These are phyloP conservation scores for Ceratocystis lukuohia DNA, from an alignment of 2,329 filamentous ascomycete species.

Conservation along the genomic window DNA sequence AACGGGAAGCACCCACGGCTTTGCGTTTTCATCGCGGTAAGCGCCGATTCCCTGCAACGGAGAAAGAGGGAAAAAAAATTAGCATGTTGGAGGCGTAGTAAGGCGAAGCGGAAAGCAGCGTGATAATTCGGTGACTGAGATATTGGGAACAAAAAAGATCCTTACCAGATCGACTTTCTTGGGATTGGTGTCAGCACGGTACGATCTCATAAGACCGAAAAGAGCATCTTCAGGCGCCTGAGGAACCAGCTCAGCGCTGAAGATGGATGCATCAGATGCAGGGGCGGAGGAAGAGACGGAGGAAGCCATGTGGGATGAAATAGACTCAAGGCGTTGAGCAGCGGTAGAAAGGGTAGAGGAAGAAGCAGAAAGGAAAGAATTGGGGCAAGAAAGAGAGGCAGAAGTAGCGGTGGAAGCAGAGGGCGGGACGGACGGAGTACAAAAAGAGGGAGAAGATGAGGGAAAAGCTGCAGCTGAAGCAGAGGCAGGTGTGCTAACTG, in stretches of 20 bases:
- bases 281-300: conserved; percentile 19
- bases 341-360: conserved; percentile 22
- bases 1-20: conserved; percentile 93
- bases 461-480: background rate
- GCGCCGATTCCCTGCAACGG: conserved; percentile 60
- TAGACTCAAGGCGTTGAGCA: conserved; percentile 41
- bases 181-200: conserved; percentile 58
- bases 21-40: conserved; percentile 87
- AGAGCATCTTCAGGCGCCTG: conserved; percentile 90
- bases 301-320: conserved; percentile 46
- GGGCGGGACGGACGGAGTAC: background rate
- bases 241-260: conserved; percentile 64
- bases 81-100: background rate
- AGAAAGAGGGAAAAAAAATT: conserved; percentile 7
- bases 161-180: conserved; percentile 87
- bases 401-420: background rate
- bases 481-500: background rate
- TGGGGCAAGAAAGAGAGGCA: conserved; percentile 23
- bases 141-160: background rate
- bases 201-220: conserved; percentile 84
- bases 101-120: background rate
- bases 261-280: conserved; percentile 43
- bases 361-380: conserved; percentile 19
- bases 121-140: background rate
- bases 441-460: conserved; percentile 6